phyloP scores from a whole-genome alignment of 139 green algal species.

The Coelastrella sp. region DNA sequence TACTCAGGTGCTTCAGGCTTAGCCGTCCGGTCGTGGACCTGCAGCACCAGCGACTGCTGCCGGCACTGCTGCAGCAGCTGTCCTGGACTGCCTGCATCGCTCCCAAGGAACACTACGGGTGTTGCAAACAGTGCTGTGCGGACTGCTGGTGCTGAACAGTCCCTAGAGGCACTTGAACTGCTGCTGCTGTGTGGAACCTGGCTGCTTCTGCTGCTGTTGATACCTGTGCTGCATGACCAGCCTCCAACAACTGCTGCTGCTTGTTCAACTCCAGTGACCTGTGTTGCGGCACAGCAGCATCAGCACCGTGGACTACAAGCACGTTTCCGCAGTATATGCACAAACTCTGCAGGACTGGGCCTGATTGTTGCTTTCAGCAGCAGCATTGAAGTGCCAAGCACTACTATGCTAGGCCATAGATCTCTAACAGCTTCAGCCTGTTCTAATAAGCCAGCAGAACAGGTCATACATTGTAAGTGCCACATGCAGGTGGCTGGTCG shows the following conservation, averaged over 20 bases:
- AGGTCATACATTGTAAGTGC: too few species aligned
- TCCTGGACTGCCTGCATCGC: conserved; percentile 14
- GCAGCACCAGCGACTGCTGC: conserved; percentile 41
- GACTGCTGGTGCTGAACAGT: not conserved
- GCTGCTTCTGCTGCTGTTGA: not conserved
- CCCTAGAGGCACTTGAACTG: not conserved
- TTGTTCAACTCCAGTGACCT: not conserved
- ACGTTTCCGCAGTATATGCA: not conserved
- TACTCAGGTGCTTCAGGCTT: conserved; percentile 60
- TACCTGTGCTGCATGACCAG: not conserved
- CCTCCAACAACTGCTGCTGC: not conserved
- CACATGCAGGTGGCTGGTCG: too few species aligned
- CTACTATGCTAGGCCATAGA: too few species aligned
- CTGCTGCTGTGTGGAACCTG: not conserved
- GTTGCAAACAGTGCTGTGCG: conserved; percentile 6
- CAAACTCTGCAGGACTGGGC: too few species aligned
- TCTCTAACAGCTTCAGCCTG: too few species aligned
- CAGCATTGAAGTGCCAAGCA: too few species aligned
- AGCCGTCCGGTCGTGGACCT: conserved; percentile 64
- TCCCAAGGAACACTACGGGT: conserved; percentile 21
- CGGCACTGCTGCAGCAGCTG: conserved; percentile 53
- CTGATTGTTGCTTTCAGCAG: too few species aligned
- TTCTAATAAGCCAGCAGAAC: too few species aligned
- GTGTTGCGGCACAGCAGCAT: not conserved
- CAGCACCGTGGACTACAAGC: not conserved